Evolutionary conservation across 1,284 basidiomycete species (phyloP), one percentile per base, ranked within the genome.

Genomic region (Apiotrichum mycotoxinovorans): DNA sequence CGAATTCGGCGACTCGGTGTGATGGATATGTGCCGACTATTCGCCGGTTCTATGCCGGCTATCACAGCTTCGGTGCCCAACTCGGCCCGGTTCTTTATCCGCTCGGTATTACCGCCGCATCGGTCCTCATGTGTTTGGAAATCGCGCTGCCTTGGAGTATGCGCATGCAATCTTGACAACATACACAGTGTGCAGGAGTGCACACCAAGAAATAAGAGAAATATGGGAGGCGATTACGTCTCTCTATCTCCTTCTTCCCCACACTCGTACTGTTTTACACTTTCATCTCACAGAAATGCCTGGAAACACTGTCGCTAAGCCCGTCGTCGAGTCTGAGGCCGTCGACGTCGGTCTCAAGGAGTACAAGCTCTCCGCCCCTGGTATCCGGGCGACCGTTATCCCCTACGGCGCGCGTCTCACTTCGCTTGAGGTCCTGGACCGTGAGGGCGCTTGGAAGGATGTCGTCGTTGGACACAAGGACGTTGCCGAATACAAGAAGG

Each of bases 331-430:
- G 41, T 5, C 45, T 22, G 41, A 41, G 37, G 17, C 43, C 27
- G 37, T 25, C 43, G 26, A 42, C 30, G 23, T 44, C 3, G 62
- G 59, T 4, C 34, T 67, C 20, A 57, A 63, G 30, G 65, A 65
- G 40, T 60, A 60, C 49, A 55, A 56, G 14, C 65, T 72, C 55
- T 52, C 30, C 25, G 63, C 66, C 3, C 33, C 65, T 0, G 67
- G 70, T 17, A 72, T 72, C 65, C 62, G 60, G 35, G 70, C 70
- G 10, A 67, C 65, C 0, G 67, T 72, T 52, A 66, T 72, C 26
- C 58, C 61, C 2, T 64, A 62, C 54, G 70, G 70, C 26, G 69
- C 70, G 42, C 61, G 66, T 26, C 41, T 72, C 5, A 67, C 65
- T n/a, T 64, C 63, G 33, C 60, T 72, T 18, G 63, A 52, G 26